Percentiles rank a stretch among this genome's conserved stretches.
phyloP scores from a whole-genome alignment of 2,329 filamentous ascomycete genomes.

The Coniochaeta sp. region DNA sequence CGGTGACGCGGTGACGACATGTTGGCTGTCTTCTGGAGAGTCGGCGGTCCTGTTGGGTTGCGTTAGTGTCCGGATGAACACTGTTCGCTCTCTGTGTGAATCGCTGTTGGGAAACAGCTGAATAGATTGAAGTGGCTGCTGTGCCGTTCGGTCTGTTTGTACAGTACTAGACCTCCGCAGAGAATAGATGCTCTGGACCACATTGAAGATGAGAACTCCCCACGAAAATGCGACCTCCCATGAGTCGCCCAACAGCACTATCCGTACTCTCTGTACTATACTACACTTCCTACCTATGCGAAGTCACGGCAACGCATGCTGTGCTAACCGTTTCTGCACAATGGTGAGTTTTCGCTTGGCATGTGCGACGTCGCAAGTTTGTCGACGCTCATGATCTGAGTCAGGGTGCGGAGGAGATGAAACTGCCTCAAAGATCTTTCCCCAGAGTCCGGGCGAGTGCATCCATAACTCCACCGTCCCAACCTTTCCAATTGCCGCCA shows the following conservation, averaged over 20 bases:
- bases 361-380: not conserved
- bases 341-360: not conserved
- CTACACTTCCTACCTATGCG: no score
- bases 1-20: not conserved
- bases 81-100: not conserved
- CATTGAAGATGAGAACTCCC: not conserved
- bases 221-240: not conserved
- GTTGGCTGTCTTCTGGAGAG: not conserved
- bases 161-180: not conserved
- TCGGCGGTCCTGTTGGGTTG: not conserved
- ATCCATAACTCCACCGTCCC: not conserved
- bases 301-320: not conserved
- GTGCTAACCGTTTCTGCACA: not conserved
- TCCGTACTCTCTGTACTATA: no score
- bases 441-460: not conserved
- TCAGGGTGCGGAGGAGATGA: not conserved
- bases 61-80: not conserved
- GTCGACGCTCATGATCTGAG: not conserved
- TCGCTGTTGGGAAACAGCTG: not conserved
- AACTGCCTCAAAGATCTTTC: not conserved
- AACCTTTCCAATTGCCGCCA: not conserved
- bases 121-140: not conserved
- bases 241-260: no score
- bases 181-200: not conserved
- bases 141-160: not conserved